Evolutionary conservation across 2,329 filamentous ascomycete genomes (phyloP), one percentile per base, ranked within the genome.

Genomic region (Phoma sp.): DNA sequence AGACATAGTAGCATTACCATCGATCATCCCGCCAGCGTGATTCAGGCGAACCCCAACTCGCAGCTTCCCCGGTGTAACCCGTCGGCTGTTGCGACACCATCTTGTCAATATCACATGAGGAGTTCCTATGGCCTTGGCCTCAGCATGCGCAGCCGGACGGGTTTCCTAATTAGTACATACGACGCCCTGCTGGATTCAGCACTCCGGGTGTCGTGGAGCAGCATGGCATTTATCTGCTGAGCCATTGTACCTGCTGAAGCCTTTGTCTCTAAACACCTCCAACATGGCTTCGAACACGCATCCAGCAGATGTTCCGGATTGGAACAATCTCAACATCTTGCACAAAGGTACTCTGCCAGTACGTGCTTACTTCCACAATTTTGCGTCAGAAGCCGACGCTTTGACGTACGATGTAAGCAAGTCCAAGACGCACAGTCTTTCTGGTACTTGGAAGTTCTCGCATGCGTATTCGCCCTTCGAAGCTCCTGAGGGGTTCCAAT

Each of bases 321-420:
- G 84, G 83, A 84, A 79, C 68, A 88, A 88, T 61, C 77, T 86
- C 52, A 66, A 78, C 4, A 76, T 88, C 27, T 76, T 88, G 13
- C 86, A 87, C 66, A 81, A 80, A 59, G 86, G 86, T 60, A 84
- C 82, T 1, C 75, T 88, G 5, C 75, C 82, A 7, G 81, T 83
- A 4, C 79, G 85, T 51, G 80, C 82, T 43, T 77, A 83, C 60
- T 87, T 86, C 65, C 80, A 81, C 65, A 72, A 83, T 24, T 86
- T 83, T 62, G 64, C 77, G 33, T 77, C 67, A 11, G 79, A 82
- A 53, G 64, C 74, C 1, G 79, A 82, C 64, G 83, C 84, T 1
- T 68, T 86, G 14, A 64, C 68, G 3, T 70, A 75, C 41, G 69
- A 78, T 48, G 52, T 69, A 11, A 64, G 41, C 29, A 74, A 72